Percentiles rank a stretch among this genome's conserved stretches.
phyloP scores from a whole-genome alignment of 768 basidiomycete genomes.

The Trametes sanguinea region DNA sequence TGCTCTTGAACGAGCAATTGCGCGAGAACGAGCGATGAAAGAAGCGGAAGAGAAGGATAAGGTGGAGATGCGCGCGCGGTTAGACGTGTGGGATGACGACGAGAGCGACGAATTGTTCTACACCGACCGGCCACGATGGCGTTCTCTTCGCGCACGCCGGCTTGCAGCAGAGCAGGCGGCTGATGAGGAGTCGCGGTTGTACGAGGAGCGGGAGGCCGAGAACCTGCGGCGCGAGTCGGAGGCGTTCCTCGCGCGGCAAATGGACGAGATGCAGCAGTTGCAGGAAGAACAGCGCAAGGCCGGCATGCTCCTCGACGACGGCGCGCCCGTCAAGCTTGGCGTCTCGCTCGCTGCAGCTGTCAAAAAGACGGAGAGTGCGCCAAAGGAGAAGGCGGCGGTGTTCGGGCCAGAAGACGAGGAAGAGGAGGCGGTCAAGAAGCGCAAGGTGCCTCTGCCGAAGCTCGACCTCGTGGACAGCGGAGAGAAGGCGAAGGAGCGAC shows the following conservation, averaged over 20 bases:
- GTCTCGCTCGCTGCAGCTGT: conserved; percentile 63
- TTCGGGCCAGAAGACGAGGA: conserved; percentile 91
- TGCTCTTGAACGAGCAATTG: conserved; percentile 72
- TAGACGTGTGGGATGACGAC: conserved; percentile 92
- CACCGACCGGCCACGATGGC: conserved; percentile 89
- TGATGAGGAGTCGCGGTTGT: conserved; percentile 78
- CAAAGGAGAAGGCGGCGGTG: conserved; percentile 51
- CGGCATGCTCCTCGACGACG: conserved; percentile 88
- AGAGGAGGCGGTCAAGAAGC: conserved; percentile 72
- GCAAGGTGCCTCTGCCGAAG: conserved; percentile 85
- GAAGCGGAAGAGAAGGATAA: conserved; percentile 82
- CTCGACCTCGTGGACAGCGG: conserved; percentile 85
- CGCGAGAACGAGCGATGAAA: conserved; percentile 66
- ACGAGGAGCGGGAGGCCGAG: conserved; percentile 85
- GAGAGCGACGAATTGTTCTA: conserved; percentile 93
- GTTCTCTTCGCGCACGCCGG: conserved; percentile 67
- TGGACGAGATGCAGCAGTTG: conserved; percentile 93
- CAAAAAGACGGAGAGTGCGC: conserved; percentile 45
- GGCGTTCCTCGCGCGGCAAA: conserved; percentile 88
- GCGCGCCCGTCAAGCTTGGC: conserved; percentile 84
- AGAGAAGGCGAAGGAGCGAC: conserved; percentile 75
- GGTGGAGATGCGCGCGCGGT: conserved; percentile 73
- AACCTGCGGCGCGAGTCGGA: conserved; percentile 89
- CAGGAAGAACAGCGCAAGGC: conserved; percentile 90
- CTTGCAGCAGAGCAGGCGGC: conserved; percentile 79